A percentile compares a stretch with the other conserved stretches of the same genome.
Conservation (phyloP, 1,284 basidiomycete genomes). For the Malassezia pachydermatis region DNA sequence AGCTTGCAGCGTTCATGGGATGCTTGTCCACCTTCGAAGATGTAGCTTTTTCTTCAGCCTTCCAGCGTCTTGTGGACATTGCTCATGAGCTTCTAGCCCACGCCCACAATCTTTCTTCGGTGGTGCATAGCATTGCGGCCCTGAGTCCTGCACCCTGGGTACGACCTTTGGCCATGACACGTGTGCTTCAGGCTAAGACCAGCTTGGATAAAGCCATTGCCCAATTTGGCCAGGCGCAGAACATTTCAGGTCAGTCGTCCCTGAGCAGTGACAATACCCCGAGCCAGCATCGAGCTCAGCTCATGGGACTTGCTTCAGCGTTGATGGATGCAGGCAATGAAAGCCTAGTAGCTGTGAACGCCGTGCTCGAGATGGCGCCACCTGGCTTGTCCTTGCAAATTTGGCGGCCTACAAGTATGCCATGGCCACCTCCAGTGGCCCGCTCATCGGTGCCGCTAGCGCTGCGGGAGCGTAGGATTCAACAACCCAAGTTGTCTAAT, state of each 20-base stretch:
- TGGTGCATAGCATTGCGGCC: constrained; percentile 59
- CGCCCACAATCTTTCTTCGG: constrained; percentile 68
- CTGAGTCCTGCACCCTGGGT: not conserved
- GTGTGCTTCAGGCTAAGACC: not conserved
- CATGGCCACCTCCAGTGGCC: too few relatives aligned
- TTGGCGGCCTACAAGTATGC: not conserved
- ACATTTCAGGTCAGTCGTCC: too few relatives aligned
- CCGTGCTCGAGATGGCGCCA: not conserved
- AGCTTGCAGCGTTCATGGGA: constrained; percentile 91
- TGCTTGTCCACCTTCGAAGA: constrained; percentile 87
- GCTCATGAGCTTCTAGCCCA: constrained; percentile 59
- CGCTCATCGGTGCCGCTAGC: too few relatives aligned
- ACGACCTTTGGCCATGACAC: not conserved
- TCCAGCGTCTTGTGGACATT: constrained; percentile 83
- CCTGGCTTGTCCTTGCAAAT: not conserved
- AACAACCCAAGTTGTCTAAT: too few relatives aligned
- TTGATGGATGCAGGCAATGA: not conserved
- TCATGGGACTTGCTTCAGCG: not conserved
- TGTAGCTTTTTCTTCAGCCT: constrained; percentile 69
- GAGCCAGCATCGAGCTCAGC: not conserved
- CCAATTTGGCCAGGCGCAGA: not conserved
- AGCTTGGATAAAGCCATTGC: not conserved
- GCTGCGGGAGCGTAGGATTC: too few relatives aligned
- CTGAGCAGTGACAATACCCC: not conserved
- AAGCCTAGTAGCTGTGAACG: not conserved